Evolutionary conservation across 768 basidiomycete species (phyloP), one percentile per base, ranked within the genome.

Genomic region (Termitomyces sp.): DNA sequence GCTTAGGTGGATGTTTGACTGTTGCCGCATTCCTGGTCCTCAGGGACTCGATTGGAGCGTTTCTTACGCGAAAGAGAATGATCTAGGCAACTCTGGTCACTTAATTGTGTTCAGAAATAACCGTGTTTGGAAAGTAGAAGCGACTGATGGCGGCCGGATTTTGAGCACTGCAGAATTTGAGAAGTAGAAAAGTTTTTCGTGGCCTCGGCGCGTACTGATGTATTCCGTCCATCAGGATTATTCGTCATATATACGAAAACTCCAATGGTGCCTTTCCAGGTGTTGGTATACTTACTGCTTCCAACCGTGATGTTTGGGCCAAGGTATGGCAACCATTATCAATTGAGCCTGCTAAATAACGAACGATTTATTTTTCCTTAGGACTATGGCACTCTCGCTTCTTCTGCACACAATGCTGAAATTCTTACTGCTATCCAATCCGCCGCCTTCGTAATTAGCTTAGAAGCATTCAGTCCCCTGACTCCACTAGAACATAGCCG

Each of bases 1-100:
- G 36, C 31, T 18, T 42, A 90, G 90, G 50, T 94, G 92, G 92
- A 92, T 94, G 92, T 94, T 94, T 63, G 92, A 94, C 68, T 92
- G 90, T 68, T 90, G 84, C 61, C 88, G 92, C 55, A 76, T 94
- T 20, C 92, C 92, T 2, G 88, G 88, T 1, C 69, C 75, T 10
- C 79, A 87, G 46, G 87, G 88, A 18, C 71, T 84, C 4, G 94
- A 98, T 68, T 90, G 90, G 83, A 84, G 86, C 60, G 72, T 86
- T 20, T 83, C 85, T 16, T 82, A 90, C 61, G 85, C 90, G 0
- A 74, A 80, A 51, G 68, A 72, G 10, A 79, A 77, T 18, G 85
- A 87, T 39, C 60, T 63, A 5, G 86, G 85, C 10, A 76, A 85
- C 50, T 79, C 83, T 20, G 92, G 91, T 0, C 92, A 95, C 69